Evolutionary conservation across 2,329 filamentous ascomycete genomes (phyloP), one percentile per base, ranked within the genome.

Genomic region (Aspergillus hiratsukae): DNA sequence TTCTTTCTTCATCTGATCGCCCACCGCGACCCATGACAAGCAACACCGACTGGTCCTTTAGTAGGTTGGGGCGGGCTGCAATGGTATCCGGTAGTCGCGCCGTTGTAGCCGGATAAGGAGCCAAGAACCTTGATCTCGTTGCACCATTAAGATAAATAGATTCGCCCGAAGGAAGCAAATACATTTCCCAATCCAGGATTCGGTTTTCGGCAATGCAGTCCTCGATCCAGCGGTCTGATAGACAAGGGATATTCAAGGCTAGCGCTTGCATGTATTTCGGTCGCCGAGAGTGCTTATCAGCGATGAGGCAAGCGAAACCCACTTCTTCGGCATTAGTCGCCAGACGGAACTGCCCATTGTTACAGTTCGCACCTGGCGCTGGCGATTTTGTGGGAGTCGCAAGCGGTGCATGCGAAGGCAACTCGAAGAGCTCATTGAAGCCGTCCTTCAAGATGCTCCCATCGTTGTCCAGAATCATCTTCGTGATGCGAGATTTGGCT

Each of bases 241-340:
- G 79, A 66, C 92, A 96, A 0, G 94, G 94, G 0, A 99, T 75
- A 0, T 90, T 91, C 0, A 99, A 82, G 0, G 94, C 92, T 2
- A 99, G 82, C 0, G 94, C 94, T 75, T 97, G 92, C 81, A 97
- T 89, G 72, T 94, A 97, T 70, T 97, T 99, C 51, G 87, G 84
- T 60, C 91, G 91, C 49, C 93, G 86, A 6, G 89, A 94, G 70
- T 96, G 89, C 4, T 85, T 83, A 67, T 97, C 90, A 0, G 92
- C 88, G 58, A 99, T 89, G 14, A 97, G 77, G 3, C 91, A 92
- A 0, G 89, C 86, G 68, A 99, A 97, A 0, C 90, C 87, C 1
- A 86, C 77, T 1, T 81, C 75, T 37, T 76, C 67, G 23, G 82
- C 82, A 23, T 77, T 71, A 10, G 77, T 62, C 1, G 77, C 84